Evolutionary conservation across 2,329 filamentous ascomycete species (phyloP), one percentile per base, ranked within the genome.

Genomic region (Stachybotrys chlorohalonatus): DNA sequence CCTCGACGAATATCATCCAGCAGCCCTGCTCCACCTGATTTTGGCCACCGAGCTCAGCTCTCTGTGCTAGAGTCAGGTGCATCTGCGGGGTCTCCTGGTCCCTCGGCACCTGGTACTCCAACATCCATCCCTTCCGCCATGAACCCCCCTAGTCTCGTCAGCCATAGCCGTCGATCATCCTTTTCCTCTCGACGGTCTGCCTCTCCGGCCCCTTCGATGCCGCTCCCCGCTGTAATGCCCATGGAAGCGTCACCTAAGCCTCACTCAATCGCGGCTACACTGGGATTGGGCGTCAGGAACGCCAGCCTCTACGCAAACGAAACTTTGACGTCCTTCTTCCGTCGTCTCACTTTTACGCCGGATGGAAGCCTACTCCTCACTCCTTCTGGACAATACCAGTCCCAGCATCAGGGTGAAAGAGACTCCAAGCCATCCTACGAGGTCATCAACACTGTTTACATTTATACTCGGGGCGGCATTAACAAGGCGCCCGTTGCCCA

Each of bases 401-500:
- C 87, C 2, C 83, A 90, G 52, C 83, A 90, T 60, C 82, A 84
- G 51, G 60, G 68, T 1, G 75, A 85, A 24, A 81, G 82, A 51
- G 88, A 91, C 58, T 73, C 78, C 2, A 95, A 92, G 69, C 80
- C 84, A 0, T 81, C 81, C 1, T 93, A 94, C 62, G 93, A 99
- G 61, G 81, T 96, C 52, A 91, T 89, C 63, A 99, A 99, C 67
- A 99, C 94, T 0, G 95, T 99, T 24, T 99, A 99, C 71, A 94
- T 99, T 53, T 99, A 99, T 70, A 96, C 93, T 0, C 81, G 94
- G 63, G 94, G 92, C 32, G 94, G 94, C 30, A 90, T 99, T 66
- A 97, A 96, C 73, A 96, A 95, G 68, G 91, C 94, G 1, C 94
- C 94, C 2, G 88, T 97, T 55, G 91, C 93, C 7, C 94, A 97